Conservation (phyloP, 208 protist species). For the Wallacemonas sp. region DNA sequence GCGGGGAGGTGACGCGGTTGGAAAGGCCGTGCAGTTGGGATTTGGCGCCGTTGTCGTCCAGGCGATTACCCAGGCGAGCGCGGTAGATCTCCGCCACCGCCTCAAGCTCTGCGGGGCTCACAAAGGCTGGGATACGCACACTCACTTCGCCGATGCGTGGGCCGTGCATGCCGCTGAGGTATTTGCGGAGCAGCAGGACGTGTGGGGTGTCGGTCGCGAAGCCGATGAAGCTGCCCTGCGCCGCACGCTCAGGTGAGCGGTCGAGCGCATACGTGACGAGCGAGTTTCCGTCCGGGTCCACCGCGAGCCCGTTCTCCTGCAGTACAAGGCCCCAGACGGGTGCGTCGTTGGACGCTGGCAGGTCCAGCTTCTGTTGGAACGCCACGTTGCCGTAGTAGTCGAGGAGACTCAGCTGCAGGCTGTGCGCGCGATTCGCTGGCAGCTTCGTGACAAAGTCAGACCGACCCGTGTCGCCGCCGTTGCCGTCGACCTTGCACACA, state of each 20-base stretch:
- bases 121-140: conserved; percentile 56
- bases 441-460: conserved; percentile 63
- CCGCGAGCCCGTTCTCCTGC: conserved; percentile 53
- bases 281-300: conserved; percentile 45
- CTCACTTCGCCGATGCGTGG: conserved; percentile 47
- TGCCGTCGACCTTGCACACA: conserved; percentile 72
- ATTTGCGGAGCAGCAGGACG: conserved; percentile 63
- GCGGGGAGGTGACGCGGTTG: conserved; percentile 34
- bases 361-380: conserved; percentile 73
- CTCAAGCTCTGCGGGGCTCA: conserved; percentile 43
- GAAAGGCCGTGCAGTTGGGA: conserved; percentile 42
- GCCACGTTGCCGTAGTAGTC: conserved; percentile 47
- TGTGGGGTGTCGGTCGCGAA: conserved; percentile 61
- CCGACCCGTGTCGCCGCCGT: conserved; percentile 49
- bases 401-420: conserved; percentile 59
- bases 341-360: conserved; percentile 51
- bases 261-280: conserved; percentile 54
- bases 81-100: conserved; percentile 44
- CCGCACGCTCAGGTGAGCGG: conserved; percentile 49
- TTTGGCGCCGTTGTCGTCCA: conserved; percentile 41
- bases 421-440: conserved; percentile 40
- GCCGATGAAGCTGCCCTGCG: conserved; percentile 47
- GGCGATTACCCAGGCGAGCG: conserved; percentile 10
- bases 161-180: conserved; percentile 45
- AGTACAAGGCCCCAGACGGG: conserved; percentile 61